Evolutionary conservation across 495 filamentous ascomycete species (phyloP), one percentile per base, ranked within the genome.

Genomic region (Aspergillus baeticus): DNA sequence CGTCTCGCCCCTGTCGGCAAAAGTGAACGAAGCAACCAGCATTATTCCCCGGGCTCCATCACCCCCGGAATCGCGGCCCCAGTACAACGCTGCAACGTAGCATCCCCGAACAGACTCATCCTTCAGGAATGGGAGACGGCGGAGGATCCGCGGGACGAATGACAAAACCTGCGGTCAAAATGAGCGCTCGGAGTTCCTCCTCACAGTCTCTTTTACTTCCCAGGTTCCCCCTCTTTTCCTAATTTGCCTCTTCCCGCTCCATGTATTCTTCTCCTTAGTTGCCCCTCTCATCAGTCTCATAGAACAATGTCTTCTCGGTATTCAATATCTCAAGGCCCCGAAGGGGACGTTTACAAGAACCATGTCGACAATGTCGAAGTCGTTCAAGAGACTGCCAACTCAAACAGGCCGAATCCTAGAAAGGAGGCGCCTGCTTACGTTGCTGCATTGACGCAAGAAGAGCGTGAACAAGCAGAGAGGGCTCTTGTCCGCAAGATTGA

Each of bases 401-500:
- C 63, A 42, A 57, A 66, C 61, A 69, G 51, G 38, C 69, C 69
- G 5, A 70, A 70, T 29, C 52, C 69, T 2, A 57, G 42, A 14
- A 71, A 71, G 34, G 65, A 81, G 61, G 73, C 77, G 4, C 82
- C 82, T 0, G 72, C 76, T 23, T 78, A 79, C 51, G 77, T 85
- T 52, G 74, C 73, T 49, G 68, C 73, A 34, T 55, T 84, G 54
- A 70, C 76, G 0, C 69, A 73, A 0, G 80, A 79, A 44, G 78
- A 85, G 60, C 79, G 80, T 39, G 48, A 65, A 6, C 56, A 60
- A 11, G 68, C 76, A 1, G 82, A 85, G 62, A 72, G 60, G 53
- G 71, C 69, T 45, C 72, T 89, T 29, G 76, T 79, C 47, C 74
- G 81, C 49, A 89, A 87, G 65, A 86, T 90, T 26, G 87, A 89